phyloP scores from a whole-genome alignment of 2,329 filamentous ascomycete genomes.

The Botrytis porri region DNA sequence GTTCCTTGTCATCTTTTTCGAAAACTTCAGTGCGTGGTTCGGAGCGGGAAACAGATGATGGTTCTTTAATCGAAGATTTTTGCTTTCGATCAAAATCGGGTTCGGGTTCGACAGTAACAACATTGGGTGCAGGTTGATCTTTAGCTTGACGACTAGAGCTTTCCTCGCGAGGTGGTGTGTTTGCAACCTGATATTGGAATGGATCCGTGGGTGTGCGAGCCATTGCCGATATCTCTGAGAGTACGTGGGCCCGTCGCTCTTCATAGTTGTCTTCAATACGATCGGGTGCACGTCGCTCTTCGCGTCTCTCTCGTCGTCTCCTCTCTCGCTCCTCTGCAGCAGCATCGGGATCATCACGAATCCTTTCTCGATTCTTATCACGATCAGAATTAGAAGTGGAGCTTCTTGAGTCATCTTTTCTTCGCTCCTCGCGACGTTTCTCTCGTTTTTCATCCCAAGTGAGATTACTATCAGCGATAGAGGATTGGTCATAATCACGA shows the following conservation, averaged over 20 bases:
- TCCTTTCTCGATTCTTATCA: constrained; percentile 33
- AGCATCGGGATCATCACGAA: constrained; percentile 34
- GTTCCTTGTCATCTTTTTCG: constrained; percentile 20
- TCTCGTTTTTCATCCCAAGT: constrained; percentile 7
- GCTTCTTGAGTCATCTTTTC: constrained; percentile 25
- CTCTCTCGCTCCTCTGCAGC: constrained; percentile 32
- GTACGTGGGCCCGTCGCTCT: constrained; percentile 34
- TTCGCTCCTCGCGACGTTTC: constrained; percentile 29
- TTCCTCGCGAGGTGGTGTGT: constrained; percentile 45
- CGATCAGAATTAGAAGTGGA: constrained; percentile 26
- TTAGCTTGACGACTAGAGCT: constrained; percentile 22
- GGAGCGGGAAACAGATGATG: constrained; percentile 19
- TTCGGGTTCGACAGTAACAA: constrained; percentile 54
- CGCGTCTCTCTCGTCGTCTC: constrained; percentile 40
- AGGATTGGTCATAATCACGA: constrained; percentile 10
- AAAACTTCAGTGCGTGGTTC: constrained; percentile 24
- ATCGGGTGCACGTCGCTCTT: constrained; percentile 29
- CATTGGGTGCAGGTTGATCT: constrained; percentile 40
- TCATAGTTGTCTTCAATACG: constrained; percentile 27
- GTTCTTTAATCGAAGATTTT: constrained; percentile 32
- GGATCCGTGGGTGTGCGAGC: constrained; percentile 43
- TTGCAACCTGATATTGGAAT: constrained; percentile 56
- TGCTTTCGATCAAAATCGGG: constrained; percentile 41
- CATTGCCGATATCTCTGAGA: constrained; percentile 31
- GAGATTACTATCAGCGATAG: constrained; percentile 23